Evolutionary conservation across 2,329 filamentous ascomycete genomes (phyloP), one percentile per base, ranked within the genome.

Genomic region (Aspergillus tubingensis): DNA sequence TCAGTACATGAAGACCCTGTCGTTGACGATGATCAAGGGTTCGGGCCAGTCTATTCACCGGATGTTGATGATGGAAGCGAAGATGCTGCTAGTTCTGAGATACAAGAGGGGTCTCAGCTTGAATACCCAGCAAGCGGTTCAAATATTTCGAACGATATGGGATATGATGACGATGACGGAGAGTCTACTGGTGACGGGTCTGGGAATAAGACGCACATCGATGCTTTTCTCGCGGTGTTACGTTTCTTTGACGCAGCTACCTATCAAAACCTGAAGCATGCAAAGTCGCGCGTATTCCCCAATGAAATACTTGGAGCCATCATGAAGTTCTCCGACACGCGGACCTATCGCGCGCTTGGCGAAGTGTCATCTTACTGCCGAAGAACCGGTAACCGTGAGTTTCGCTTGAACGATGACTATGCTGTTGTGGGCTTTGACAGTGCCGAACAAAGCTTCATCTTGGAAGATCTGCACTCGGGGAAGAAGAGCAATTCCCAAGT

Each of bases 371-470:
- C 61, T 17, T 63, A 54, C 23, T 65, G 63, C 43, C 59, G 54
- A 13, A 38, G 58, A 19, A 13, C 59, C 10, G 50, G 62, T 17
- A 49, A 47, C 32, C 54, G 38, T 32, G 60, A 58, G 23, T 57
- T 65, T 17, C 63, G 60, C 7, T 30, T 67, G 39, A 65, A 60
- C 43, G 59, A 68, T 47, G 44, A 63, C 7, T 68, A 65, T 38
- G 57, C 55, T 8, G 25, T 63, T 8, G 41, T 68, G 21, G 54
- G 54, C 4, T 39, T 44, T 15, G 50, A 49, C 8, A 1, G 8
- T 23, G 38, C 58, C n/a, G 27, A 21, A 21, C 11, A 21, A 1
- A 15, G 8, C 2, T 58, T 59, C 10, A 44, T 62, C 17, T 38
- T 68, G 48, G 52, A 64, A 30, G 49, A 68, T 23, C n/a, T 59